Conservation (phyloP, 306 rosid species). For the Begonia peltatifolia region DNA sequence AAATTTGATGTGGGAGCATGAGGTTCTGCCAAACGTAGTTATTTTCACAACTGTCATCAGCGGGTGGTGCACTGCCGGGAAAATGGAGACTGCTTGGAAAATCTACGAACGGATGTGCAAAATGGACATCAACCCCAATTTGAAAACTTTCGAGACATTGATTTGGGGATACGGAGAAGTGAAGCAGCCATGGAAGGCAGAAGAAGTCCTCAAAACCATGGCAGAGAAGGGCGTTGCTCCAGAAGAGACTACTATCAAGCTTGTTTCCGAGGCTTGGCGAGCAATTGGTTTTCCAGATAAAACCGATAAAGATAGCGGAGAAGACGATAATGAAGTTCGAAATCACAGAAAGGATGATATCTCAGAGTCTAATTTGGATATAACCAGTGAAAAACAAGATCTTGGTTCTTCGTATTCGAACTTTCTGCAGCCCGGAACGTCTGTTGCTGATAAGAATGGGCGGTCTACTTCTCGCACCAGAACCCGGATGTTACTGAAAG, state of each 20-base stretch:
- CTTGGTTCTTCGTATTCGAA: slow-evolving; percentile 26
- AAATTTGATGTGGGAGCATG: slow-evolving; percentile 44
- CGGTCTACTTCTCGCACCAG: slow-evolving; percentile 29
- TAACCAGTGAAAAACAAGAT: slow-evolving; percentile 25
- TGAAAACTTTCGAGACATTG: slow-evolving; percentile 82
- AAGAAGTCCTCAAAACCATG: slow-evolving; percentile 61
- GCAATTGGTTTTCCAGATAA: slow-evolving; percentile 46
- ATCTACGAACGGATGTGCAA: slow-evolving; percentile 45
- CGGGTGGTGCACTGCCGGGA: slow-evolving; percentile 78
- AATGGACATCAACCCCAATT: slow-evolving; percentile 42
- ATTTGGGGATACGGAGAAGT: slow-evolving; percentile 97
- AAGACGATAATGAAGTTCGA: slow-evolving; percentile 22
- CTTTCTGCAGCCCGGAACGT: slow-evolving; percentile 28
- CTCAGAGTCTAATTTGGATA: slow-evolving; percentile 26
- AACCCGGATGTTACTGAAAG: slow-evolving; percentile 34
- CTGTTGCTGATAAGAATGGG: slow-evolving; percentile 27
- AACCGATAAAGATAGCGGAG: slow-evolving; percentile 37
- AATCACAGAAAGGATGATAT: slow-evolving; percentile 13
- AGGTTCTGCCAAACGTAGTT: slow-evolving; percentile 71
- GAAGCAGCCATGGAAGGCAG: slow-evolving; percentile 85
- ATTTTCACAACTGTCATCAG: slow-evolving; percentile 91
- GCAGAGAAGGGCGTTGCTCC: slow-evolving; percentile 52
- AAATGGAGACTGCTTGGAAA: slow-evolving; percentile 61
- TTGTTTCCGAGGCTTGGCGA: slow-evolving; percentile 80
- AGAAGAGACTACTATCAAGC: slow-evolving; percentile 41